Conservation (phyloP, 257 asterid genomes). For the Penstemon eatonii region DNA sequence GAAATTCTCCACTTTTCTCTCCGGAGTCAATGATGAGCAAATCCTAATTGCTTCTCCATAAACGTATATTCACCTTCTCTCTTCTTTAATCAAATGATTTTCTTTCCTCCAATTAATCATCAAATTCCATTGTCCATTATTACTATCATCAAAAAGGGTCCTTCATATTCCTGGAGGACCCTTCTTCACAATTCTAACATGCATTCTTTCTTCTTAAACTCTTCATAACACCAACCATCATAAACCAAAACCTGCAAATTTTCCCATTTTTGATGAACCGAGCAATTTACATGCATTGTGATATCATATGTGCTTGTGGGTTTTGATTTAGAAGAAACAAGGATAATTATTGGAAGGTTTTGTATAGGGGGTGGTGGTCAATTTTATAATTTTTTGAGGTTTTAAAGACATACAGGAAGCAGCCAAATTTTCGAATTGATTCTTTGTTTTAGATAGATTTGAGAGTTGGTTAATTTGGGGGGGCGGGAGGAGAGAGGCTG, state of each 20-base stretch:
- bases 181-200: slow-evolving; percentile 20
- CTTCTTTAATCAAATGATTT: slow-evolving; percentile 26
- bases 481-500: slow-evolving; percentile 12
- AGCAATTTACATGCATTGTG: background rate
- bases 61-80: slow-evolving; percentile 22
- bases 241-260: background rate
- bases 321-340: background rate
- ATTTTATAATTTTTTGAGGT: too few species aligned
- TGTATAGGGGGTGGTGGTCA: background rate
- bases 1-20: slow-evolving; percentile 54
- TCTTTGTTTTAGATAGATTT: too few species aligned
- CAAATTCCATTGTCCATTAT: slow-evolving; percentile 24
- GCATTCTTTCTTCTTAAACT: slow-evolving; percentile 1
- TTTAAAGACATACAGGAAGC: too few species aligned
- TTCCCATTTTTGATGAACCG: background rate
- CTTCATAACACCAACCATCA: background rate
- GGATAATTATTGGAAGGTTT: background rate
- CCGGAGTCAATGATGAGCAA: slow-evolving; percentile 41
- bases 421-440: too few species aligned
- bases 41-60: slow-evolving; percentile 32
- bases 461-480: slow-evolving; percentile 7
- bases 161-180: slow-evolving; percentile 57
- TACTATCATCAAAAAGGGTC: slow-evolving; percentile 34
- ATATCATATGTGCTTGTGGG: background rate
- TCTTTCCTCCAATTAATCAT: slow-evolving; percentile 4